Evolutionary conservation across 106 monocot species (phyloP), one percentile per base, ranked within the genome.

Genomic region (Amphibolis antarctica): DNA sequence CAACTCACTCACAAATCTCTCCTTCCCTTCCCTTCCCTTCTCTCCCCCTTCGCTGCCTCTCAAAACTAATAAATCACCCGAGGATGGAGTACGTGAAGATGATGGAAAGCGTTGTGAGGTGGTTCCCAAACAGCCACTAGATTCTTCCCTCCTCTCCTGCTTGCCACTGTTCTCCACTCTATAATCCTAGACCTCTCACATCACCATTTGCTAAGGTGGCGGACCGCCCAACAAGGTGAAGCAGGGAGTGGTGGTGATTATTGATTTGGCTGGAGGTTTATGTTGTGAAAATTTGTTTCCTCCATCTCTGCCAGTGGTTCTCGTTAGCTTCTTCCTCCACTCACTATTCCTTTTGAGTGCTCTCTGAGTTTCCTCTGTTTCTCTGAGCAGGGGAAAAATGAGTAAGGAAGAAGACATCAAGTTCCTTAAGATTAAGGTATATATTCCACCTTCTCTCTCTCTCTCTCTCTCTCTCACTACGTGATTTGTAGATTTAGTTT

Each of bases 381-480:
- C 30, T 61, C 21, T 44, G 19, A 21, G 61, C 10, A n/a, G 42
- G 12, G 23, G 24, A 46, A 26, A n/a, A 46, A 86, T 79, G 85
- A 86, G 67, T 68, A 86, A 86, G 59, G 69, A 69, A 51, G 85
- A 85, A 53, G 79, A 83, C 28, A 46, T 57, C 61, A 83, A 76
- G 42, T 76, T 86, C 58, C 81, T 86, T 31, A 81, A 81, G 64
- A 79, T 81, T 69, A 81, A 81, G 85, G 85, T 86, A 43, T 5
- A 81, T 86, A 43, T 5, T 10, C 12, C 54, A 17, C 61, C 14
- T 62, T 49, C 43, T 27, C 9, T n/a, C n/a, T n/a, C n/a, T n/a
- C n/a, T n/a, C n/a, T n/a, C n/a, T n/a, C n/a, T n/a, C n/a, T 12
- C 28, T 26, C 57, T 47, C 59, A 24, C 17, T 50, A 31, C 17